Evolutionary conservation across 495 filamentous ascomycete species (phyloP).

Genomic region (Physcia stellaris): DNA sequence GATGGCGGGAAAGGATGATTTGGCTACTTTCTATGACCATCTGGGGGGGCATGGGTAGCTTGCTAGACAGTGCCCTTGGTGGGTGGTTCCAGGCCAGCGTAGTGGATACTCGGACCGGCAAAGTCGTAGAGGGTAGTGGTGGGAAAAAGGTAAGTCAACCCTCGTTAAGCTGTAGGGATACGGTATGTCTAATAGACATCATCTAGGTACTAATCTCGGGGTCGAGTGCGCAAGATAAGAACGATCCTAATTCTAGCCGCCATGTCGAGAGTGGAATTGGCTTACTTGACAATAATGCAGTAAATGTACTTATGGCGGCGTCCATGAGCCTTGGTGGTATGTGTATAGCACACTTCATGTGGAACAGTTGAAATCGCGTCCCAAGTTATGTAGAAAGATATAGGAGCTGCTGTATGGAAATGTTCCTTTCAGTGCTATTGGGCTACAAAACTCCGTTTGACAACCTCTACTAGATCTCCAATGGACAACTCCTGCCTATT

Average conservation of each 20-base stretch:
- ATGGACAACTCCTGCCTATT: no score
- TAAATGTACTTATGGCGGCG: conserved; percentile 81
- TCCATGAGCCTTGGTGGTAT: conserved; percentile 72
- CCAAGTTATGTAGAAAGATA: no score
- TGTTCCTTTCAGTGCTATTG: no score
- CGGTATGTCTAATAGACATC: no score
- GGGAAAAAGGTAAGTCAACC: conserved; percentile 64
- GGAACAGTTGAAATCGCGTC: conserved; percentile 19
- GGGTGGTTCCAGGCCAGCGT: conserved; percentile 79
- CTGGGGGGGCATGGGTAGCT: conserved; percentile 63
- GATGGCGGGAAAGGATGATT: conserved; percentile 31
- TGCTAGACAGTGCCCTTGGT: conserved; percentile 78
- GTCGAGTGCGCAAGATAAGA: no score
- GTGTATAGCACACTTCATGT: conserved; percentile 34
- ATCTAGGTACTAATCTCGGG: no score
- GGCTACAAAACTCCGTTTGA: no score
- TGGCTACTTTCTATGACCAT: conserved; percentile 48
- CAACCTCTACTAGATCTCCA: no score
- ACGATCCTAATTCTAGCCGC: conserved; percentile 47
- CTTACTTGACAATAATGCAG: conserved; percentile 81
- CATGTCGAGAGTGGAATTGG: conserved; percentile 61
- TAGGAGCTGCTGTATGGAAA: no score
- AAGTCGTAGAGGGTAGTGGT: conserved; percentile 79
- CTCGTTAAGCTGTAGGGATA: no score
- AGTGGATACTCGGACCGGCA: conserved; percentile 65